A percentile compares a stretch with the other conserved stretches of the same genome.
Evolutionary conservation across 2,329 filamentous ascomycete genomes (phyloP).

Genomic region (Penicillium sp.): DNA sequence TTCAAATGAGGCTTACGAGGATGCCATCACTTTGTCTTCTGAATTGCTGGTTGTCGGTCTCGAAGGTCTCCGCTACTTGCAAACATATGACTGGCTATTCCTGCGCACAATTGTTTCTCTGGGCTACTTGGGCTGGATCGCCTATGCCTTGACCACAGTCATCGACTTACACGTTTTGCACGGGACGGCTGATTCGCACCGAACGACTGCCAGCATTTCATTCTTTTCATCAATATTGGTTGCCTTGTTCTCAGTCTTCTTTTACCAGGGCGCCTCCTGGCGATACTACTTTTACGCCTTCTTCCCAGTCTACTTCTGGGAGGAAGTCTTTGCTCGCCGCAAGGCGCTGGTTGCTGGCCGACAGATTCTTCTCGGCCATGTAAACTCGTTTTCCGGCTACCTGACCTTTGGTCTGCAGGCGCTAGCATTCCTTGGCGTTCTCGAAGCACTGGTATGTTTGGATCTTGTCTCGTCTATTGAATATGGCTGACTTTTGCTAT

Average conservation of each 20-base stretch:
- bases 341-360: conserved; percentile 68
- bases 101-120: conserved; percentile 82
- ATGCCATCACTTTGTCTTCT: conserved; percentile 77
- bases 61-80: conserved; percentile 85
- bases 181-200: conserved; percentile 64
- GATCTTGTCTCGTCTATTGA: neutral
- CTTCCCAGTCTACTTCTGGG: conserved; percentile 95
- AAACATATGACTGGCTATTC: conserved; percentile 99
- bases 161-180: conserved; percentile 85
- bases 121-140: conserved; percentile 94
- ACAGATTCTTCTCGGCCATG: conserved; percentile 68
- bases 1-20: conserved; percentile 64
- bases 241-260: conserved; percentile 74
- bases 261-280: conserved; percentile 74
- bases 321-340: conserved; percentile 82
- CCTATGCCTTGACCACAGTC: conserved; percentile 85
- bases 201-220: conserved; percentile 61
- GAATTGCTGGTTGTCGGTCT: conserved; percentile 75
- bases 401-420: conserved; percentile 65
- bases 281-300: conserved; percentile 91
- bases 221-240: conserved; percentile 77
- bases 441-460: conserved; percentile 71
- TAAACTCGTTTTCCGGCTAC: conserved; percentile 62
- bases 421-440: conserved; percentile 69
- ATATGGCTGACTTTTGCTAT: neutral